Base-by-base conservation (phyloP, 2,329 filamentous ascomycete genomes). In the Diaporthe destruens region DNA sequence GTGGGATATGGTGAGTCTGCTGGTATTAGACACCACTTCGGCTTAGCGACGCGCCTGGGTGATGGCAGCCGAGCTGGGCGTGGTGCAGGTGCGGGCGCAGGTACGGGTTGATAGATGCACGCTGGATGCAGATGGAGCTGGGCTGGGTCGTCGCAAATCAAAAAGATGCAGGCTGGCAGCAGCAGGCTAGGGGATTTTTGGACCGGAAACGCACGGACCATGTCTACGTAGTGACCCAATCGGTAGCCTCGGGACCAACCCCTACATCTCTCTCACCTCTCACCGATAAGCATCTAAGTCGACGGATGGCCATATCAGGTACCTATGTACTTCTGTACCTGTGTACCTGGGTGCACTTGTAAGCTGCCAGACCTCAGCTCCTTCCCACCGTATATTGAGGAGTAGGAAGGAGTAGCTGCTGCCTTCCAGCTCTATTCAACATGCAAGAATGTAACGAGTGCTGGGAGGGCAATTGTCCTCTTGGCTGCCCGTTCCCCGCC, bases 81-180 rank as follows among this genome's bases (percentile, higher is more conserved):
- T n/a, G 42, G 61, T 51, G 54, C 36, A 47, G 29, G 51, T 51
- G 34, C 11, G 20, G 32, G 39, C 55, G 61, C 59, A 68, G 70
- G n/a, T 23, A 36, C 54, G 61, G 39, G 39, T 42, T 42, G 39
- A 42, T 3, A n/a, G 42, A 65, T 23, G 44, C 44, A 49, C 23
- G 49, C 25, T 42, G 29, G 4, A 36, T 51, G 47, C 47, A 66
- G 61, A 32, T 53, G n/a, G 53, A 72, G 47, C 59, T 72, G 53
- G 53, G 53, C 70, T 66, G 32, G 61, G 44, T 53, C 44, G 61
- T 65, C 61, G 47, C 61, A 66, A 66, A 66, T 53, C 61, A 66
- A 66, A 66, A 66, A 53, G 47, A 49, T 47, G 44, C 61, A 66
- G 47, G 44, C 61, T 49, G 51, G 53, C 61, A 51, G 53, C 51